Percentiles rank a stretch among this genome's conserved stretches.
Conservation (phyloP, 176 grass and related monocot genomes). For the Carex myosuroides region DNA sequence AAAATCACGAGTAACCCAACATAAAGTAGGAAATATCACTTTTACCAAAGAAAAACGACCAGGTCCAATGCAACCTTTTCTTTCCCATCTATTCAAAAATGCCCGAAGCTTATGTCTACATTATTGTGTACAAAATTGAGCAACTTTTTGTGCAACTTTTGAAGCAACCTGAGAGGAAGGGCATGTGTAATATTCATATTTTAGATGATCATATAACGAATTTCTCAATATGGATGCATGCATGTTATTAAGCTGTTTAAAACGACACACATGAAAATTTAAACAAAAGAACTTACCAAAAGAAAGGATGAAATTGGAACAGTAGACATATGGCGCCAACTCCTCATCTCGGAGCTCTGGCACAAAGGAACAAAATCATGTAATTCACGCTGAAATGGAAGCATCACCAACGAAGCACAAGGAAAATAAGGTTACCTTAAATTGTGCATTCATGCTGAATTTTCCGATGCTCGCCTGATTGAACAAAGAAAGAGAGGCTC, state of each 20-base stretch:
- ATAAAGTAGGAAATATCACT: constrained; percentile 3
- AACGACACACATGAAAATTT: background rate
- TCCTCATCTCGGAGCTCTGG: constrained; percentile 55
- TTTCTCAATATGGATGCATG: background rate
- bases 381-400: constrained; percentile 12
- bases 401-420: constrained; percentile 11
- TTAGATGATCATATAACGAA: background rate
- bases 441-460: constrained; percentile 37
- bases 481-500: constrained; percentile 53
- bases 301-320: constrained; percentile 33
- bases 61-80: background rate
- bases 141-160: background rate
- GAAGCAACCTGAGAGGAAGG: background rate
- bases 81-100: constrained; percentile 6
- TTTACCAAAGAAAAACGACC: background rate
- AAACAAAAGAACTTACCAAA: constrained; percentile 33
- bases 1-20: background rate
- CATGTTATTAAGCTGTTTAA: background rate
- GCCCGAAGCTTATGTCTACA: background rate
- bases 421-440: constrained; percentile 27
- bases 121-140: background rate
- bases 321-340: constrained; percentile 38
- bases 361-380: constrained; percentile 6
- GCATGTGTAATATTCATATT: background rate
- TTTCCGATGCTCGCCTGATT: constrained; percentile 33